Conservation (phyloP, 192 early-diverging fungal species). For the Backusella circina region DNA sequence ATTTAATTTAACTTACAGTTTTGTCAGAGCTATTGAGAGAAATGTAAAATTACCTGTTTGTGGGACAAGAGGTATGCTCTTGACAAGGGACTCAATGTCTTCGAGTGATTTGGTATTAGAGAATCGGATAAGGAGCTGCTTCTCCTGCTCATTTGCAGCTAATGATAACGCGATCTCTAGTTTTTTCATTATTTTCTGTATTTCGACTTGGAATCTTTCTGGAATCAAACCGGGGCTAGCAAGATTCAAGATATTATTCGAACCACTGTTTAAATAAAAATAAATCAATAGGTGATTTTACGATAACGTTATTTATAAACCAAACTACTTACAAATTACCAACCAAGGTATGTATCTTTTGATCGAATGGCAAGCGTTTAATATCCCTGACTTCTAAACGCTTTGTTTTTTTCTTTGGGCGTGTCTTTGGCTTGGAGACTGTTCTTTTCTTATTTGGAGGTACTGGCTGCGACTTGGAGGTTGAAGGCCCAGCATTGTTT, state of each 20-base stretch:
- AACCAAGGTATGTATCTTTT: neutral
- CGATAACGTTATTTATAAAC: neutral
- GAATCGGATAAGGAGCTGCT: neutral
- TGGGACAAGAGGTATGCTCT: conserved; percentile 7
- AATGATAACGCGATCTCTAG: neutral
- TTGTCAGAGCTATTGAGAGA: conserved; percentile 1
- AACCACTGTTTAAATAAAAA: conserved; percentile 4
- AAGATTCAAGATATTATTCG: conserved; percentile 6
- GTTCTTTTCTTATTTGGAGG: conserved; percentile 1
- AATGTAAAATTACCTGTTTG: conserved; percentile 1
- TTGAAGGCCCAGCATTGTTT: neutral
- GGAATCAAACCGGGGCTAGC: neutral
- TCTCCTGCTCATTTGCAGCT: neutral
- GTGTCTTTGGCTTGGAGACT: conserved; percentile 5
- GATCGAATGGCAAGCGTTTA: neutral
- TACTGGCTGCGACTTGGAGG: conserved; percentile 2
- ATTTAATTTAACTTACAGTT: conserved; percentile 13
- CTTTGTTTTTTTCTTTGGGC: neutral
- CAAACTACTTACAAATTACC: conserved; percentile 3
- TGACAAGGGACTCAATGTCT: neutral
- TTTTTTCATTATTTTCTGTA: conserved; percentile 1
- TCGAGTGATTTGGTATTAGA: neutral
- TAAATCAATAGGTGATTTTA: conserved; percentile 5
- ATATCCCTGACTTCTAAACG: conserved; percentile 2
- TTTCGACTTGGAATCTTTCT: conserved; percentile 3